A percentile compares a stretch with the other conserved stretches of the same genome.
phyloP scores from a whole-genome alignment of 1,139 yeast genomes.

The Candida albicans region DNA sequence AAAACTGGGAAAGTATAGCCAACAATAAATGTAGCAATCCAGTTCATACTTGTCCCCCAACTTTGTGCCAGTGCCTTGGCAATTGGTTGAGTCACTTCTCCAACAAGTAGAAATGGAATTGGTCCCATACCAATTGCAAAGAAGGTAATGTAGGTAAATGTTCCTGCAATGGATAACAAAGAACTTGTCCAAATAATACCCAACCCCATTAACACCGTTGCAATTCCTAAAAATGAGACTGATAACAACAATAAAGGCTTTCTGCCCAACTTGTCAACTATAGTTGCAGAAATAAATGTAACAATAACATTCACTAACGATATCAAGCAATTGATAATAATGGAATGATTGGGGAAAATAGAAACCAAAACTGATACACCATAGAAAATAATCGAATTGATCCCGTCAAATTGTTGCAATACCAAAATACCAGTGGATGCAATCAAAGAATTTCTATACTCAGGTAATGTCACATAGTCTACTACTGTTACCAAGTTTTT shows the following conservation, averaged over 20 bases:
- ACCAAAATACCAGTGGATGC: slow-evolving; percentile 74
- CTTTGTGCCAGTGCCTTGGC: slow-evolving; percentile 90
- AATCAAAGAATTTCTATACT: slow-evolving; percentile 56
- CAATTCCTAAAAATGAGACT: slow-evolving; percentile 65
- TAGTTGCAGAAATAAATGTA: slow-evolving; percentile 69
- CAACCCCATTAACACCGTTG: slow-evolving; percentile 61
- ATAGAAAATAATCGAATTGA: slow-evolving; percentile 86
- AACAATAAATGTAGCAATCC: slow-evolving; percentile 84
- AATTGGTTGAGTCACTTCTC: slow-evolving; percentile 79
- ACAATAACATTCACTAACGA: slow-evolving; percentile 71
- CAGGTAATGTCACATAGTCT: slow-evolving; percentile 51
- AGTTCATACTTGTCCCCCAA: slow-evolving; percentile 86
- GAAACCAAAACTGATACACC: slow-evolving; percentile 80
- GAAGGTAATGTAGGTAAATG: slow-evolving; percentile 71
- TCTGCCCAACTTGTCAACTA: slow-evolving; percentile 76
- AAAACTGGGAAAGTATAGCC: slow-evolving; percentile 81
- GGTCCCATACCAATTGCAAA: slow-evolving; percentile 96
- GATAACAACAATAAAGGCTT: slow-evolving; percentile 69
- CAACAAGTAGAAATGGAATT: slow-evolving; percentile 84
- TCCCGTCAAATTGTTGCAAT: slow-evolving; percentile 92
- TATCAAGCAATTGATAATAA: slow-evolving; percentile 69
- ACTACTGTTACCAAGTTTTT: slow-evolving; percentile 25
- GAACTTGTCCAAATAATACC: slow-evolving; percentile 59
- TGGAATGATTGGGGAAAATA: slow-evolving; percentile 68
- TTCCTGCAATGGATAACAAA: slow-evolving; percentile 59